phyloP scores from a whole-genome alignment of 441 rosid genomes.

The Capsella rubella region DNA sequence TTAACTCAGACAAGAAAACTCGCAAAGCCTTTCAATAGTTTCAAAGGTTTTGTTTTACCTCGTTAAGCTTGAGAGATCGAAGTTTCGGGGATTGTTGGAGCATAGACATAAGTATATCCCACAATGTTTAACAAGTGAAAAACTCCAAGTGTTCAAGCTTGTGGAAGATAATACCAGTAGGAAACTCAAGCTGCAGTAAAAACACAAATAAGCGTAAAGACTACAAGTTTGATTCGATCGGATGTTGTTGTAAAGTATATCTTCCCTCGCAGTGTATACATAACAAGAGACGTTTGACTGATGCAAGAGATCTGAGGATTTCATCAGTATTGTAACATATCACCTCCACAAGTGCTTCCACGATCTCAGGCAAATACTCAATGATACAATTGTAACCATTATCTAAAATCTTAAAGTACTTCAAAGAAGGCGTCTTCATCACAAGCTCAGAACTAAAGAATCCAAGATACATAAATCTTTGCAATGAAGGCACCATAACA shows the following conservation, averaged over 20 bases:
- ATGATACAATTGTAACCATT: too few relatives aligned
- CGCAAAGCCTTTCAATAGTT: neutral
- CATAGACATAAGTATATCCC: conserved; percentile 22
- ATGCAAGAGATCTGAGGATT: too few relatives aligned
- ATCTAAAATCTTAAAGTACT: too few relatives aligned
- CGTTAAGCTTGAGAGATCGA: conserved; percentile 25
- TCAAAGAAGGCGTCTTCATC: too few relatives aligned
- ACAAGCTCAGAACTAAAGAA: neutral
- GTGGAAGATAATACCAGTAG: conserved; percentile 7
- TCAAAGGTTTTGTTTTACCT: neutral
- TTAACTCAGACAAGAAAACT: too few relatives aligned
- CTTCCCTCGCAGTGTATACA: too few relatives aligned
- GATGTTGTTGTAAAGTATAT: too few relatives aligned
- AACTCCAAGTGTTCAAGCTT: conserved; percentile 19
- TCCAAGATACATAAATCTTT: neutral
- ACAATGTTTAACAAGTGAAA: conserved; percentile 10
- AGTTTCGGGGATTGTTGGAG: conserved; percentile 27
- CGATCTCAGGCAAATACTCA: too few relatives aligned
- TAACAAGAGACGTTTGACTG: too few relatives aligned
- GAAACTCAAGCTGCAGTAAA: neutral
- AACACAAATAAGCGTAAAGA: neutral
- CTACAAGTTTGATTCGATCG: neutral
- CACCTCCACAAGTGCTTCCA: too few relatives aligned
- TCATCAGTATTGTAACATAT: too few relatives aligned
- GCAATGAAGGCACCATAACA: neutral